These are phyloP conservation scores for Metroxylon sagu DNA, from an alignment of 176 grass and related monocot species.

Conservation along the genomic window DNA sequence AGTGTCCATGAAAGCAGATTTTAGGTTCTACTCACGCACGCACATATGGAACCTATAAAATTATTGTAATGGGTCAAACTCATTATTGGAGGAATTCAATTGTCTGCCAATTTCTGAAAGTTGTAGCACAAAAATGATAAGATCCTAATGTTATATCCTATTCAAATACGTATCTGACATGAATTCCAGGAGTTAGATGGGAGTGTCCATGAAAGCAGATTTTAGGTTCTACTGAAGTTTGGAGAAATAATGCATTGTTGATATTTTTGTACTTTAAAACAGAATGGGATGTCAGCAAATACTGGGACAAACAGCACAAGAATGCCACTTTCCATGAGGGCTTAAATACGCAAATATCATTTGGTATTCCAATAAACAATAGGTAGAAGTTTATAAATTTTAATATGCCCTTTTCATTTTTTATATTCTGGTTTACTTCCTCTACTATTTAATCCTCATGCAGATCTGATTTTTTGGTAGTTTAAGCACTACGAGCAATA, in stretches of 20 bases:
- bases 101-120: too few species aligned
- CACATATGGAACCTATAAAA: too few species aligned
- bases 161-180: too few species aligned
- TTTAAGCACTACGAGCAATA: conserved; percentile 24
- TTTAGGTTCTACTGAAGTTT: not conserved
- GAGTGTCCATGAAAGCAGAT: not conserved
- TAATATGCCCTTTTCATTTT: not conserved
- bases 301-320: conserved; percentile 23
- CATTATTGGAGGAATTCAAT: too few species aligned
- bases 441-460: conserved; percentile 16
- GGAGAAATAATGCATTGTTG: not conserved
- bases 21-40: not conserved
- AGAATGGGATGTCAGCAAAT: conserved; percentile 14
- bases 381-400: conserved; percentile 23
- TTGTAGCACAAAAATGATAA: too few species aligned
- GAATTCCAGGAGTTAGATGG: too few species aligned
- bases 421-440: conserved; percentile 2
- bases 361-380: conserved; percentile 26
- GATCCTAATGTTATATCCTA: too few species aligned
- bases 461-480: conserved; percentile 35
- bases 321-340: conserved; percentile 12
- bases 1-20: not conserved
- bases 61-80: too few species aligned
- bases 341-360: conserved; percentile 14
- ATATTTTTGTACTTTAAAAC: conserved; percentile 15